Evolutionary conservation across 2,329 filamentous ascomycete genomes (phyloP).

Genomic region (Xylaria arbuscula): DNA sequence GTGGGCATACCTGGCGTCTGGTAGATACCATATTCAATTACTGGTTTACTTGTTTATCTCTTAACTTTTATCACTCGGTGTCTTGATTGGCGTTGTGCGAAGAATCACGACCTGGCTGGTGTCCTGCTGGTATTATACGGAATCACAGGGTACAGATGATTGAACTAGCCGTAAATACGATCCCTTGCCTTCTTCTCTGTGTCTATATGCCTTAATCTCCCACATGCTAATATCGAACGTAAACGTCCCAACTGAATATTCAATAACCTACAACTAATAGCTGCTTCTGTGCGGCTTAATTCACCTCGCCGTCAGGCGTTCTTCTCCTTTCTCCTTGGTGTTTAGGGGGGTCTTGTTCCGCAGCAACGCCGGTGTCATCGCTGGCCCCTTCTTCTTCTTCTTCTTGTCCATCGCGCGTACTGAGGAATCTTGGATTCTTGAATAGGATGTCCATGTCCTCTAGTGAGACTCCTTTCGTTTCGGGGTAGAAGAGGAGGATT

Average conservation of each 20-base stretch:
- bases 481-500: constrained; percentile 47
- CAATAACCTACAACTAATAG: too few relatives aligned
- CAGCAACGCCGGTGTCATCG: neutral
- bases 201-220: neutral
- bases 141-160: neutral
- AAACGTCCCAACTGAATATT: neutral
- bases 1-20: constrained; percentile 39
- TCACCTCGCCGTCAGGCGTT: neutral
- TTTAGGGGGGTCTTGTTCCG: constrained; percentile 2
- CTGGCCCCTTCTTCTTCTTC: neutral
- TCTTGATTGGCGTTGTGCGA: neutral
- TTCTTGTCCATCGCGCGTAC: neutral
- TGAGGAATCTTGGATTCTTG: constrained; percentile 12
- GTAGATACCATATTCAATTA: constrained; percentile 44
- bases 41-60: constrained; percentile 26
- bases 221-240: neutral
- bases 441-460: constrained; percentile 49
- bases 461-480: constrained; percentile 45
- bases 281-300: too few relatives aligned
- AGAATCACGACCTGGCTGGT: neutral
- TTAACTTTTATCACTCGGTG: neutral
- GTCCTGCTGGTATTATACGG: neutral
- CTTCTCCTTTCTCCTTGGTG: neutral
- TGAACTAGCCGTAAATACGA: neutral
- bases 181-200: neutral